Base-by-base conservation (phyloP, 306 rosid genomes). In the Mucuna pruriens region DNA sequence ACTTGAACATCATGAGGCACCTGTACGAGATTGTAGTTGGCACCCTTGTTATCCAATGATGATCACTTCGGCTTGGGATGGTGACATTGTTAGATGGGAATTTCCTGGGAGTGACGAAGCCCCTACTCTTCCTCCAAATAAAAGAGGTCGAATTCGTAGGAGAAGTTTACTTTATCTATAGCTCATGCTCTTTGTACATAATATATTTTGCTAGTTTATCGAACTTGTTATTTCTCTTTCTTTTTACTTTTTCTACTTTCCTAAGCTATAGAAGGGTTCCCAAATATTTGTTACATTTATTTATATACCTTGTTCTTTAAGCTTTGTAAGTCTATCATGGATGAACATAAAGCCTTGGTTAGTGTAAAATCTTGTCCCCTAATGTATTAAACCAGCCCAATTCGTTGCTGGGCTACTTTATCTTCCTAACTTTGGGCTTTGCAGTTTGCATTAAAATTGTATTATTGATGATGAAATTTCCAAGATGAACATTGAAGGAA, bases 1-100 rank as follows among this genome's bases (percentile, higher is more conserved):
- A 84, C 90, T 88, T 36, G 71, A 86, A 33, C 86, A 88, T 84
- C 92, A 88, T 11, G 82, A 71, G 12, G 87, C 80, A 66, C 90
- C 90, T 9, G 82, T 88, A 7, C 60, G 92, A 79, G 92, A 88
- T 60, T 88, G 90, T 75, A 88, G 88, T 48, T 88, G 92, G 92
- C 92, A 88, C 54, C 92, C 92, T 0, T 11, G 19, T 40, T 84
- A 86, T 83, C 92, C 92, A 9, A 79, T 84, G 84, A 10, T 86
- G 81, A 12, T 89, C 69, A 64, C 80, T 76, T 89, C 92, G 0
- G 78, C 88, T 2, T 89, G 92, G 90, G 92, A 89, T 25, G 92
- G 92, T 25, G 90, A 89, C 76, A 73, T 89, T 65, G 87, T 80
- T 38, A 79, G 81, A 36, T 89, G 92, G 92, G 92, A 89, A 65